Evolutionary conservation across 257 asterid genomes (phyloP).

Genomic region (Solanum okadae): DNA sequence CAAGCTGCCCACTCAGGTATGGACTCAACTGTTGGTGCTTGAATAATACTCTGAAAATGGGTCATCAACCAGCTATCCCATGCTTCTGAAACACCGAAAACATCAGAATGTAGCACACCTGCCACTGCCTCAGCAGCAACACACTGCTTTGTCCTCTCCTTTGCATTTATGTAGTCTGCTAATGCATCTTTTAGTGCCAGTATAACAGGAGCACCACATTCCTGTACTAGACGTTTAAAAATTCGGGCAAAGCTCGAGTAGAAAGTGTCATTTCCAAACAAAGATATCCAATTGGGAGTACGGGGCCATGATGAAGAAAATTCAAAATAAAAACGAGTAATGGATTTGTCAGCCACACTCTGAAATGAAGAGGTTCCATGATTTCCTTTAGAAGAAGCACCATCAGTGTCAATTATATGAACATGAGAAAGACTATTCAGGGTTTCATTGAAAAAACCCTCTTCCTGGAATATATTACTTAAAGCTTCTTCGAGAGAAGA

Average conservation of each 20-base stretch:
- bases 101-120: constrained; percentile 94
- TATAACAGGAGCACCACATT: constrained; percentile 89
- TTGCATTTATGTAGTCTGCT: constrained; percentile 69
- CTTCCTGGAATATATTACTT: constrained; percentile 76
- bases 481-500: constrained; percentile 87
- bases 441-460: constrained; percentile 75
- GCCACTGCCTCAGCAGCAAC: constrained; percentile 99
- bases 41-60: constrained; percentile 62
- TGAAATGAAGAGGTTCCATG: constrained; percentile 72
- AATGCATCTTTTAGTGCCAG: constrained; percentile 57
- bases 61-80: constrained; percentile 90
- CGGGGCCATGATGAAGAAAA: constrained; percentile 99
- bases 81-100: constrained; percentile 71
- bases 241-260: constrained; percentile 86
- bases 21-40: constrained; percentile 85
- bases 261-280: constrained; percentile 70
- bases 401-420: constrained; percentile 75
- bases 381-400: constrained; percentile 68
- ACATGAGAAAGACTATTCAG: constrained; percentile 83
- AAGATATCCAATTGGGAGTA: constrained; percentile 94
- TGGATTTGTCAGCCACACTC: constrained; percentile 87
- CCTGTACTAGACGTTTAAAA: constrained; percentile 88
- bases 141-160: constrained; percentile 96
- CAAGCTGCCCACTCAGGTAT: constrained; percentile 95
- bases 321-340: constrained; percentile 88